phyloP scores from a whole-genome alignment of 2,329 filamentous ascomycete genomes.

The Aotearoamyces nothofagi region DNA sequence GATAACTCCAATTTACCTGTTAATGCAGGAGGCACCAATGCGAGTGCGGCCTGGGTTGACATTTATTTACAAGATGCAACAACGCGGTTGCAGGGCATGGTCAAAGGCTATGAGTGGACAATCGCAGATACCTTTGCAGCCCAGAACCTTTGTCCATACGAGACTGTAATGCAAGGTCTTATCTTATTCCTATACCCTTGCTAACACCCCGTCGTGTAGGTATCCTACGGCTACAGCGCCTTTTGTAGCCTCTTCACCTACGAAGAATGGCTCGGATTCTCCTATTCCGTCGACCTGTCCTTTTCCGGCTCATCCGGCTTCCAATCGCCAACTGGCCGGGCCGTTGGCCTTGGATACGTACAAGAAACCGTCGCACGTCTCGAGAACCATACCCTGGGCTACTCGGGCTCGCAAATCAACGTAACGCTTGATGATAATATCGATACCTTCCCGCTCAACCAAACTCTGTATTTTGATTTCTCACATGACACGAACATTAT shows the following conservation, averaged over 20 bases:
- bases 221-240: constrained; percentile 57
- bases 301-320: constrained; percentile 37
- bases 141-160: constrained; percentile 62
- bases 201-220: constrained; percentile 34
- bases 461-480: constrained; percentile 64
- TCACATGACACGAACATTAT: constrained; percentile 64
- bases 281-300: constrained; percentile 52
- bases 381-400: constrained; percentile 46
- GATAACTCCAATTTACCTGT: constrained; percentile 35
- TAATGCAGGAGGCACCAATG: constrained; percentile 35
- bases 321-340: constrained; percentile 29
- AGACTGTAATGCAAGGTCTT: constrained; percentile 37
- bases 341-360: constrained; percentile 59
- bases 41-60: constrained; percentile 40
- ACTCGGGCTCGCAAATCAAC: constrained; percentile 47
- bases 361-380: constrained; percentile 59
- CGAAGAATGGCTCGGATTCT: constrained; percentile 57
- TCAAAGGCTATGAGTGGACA: constrained; percentile 47
- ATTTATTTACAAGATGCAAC: constrained; percentile 52
- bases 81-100: constrained; percentile 37
- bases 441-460: constrained; percentile 57
- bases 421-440: constrained; percentile 54
- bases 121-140: constrained; percentile 47
- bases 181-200: background rate
- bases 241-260: constrained; percentile 66